A percentile compares a stretch with the other conserved stretches of the same genome.
Conservation (phyloP, 306 rosid genomes). For the Prunus fruticosa region DNA sequence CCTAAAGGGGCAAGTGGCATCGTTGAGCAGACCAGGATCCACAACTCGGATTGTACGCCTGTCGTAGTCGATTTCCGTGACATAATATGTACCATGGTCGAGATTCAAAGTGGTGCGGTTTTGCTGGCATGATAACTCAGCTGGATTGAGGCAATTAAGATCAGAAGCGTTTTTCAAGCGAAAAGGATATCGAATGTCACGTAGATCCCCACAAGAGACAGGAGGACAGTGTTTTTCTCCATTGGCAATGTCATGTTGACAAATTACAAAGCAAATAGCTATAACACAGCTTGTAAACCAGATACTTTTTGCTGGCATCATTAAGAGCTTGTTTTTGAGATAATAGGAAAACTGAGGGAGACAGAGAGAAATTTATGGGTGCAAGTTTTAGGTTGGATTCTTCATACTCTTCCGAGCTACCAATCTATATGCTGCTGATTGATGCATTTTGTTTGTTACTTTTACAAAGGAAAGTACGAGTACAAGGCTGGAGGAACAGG, state of each 20-base stretch:
- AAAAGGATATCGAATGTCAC: background rate
- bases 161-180: background rate
- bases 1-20: background rate
- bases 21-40: background rate
- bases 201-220: conserved; percentile 18
- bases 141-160: background rate
- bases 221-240: background rate
- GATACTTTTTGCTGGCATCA: background rate
- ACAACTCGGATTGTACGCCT: background rate
- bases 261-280: background rate
- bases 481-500: too few species aligned
- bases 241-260: background rate
- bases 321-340: background rate
- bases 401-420: too few species aligned
- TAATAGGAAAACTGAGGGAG: background rate
- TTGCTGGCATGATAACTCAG: background rate
- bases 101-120: background rate
- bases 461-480: too few species aligned
- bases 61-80: background rate
- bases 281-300: background rate
- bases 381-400: too few species aligned
- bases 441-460: too few species aligned
- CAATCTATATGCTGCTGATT: too few species aligned
- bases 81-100: background rate
- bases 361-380: too few species aligned